Evolutionary conservation across 2,329 filamentous ascomycete genomes (phyloP).

Genomic region (Volutella citrinella): DNA sequence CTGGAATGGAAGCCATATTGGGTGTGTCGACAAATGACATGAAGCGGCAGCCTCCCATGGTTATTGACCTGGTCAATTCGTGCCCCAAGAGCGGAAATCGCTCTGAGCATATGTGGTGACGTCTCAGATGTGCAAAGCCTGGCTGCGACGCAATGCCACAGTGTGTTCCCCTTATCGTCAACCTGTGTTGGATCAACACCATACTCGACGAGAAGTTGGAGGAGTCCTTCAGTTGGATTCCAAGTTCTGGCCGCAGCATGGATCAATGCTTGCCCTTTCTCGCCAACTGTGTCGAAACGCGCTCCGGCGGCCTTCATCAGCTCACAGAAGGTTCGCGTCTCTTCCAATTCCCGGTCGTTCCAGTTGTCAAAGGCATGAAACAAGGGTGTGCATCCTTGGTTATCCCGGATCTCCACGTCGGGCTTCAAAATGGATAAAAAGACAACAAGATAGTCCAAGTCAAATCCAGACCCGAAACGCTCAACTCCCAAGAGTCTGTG

Average conservation of each 20-base stretch:
- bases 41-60: slow-evolving; percentile 1
- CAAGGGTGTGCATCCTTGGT: not conserved
- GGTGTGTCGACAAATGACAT: slow-evolving; percentile 1
- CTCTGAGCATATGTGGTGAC: not conserved
- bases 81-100: slow-evolving; percentile 1
- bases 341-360: too few species aligned
- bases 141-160: slow-evolving; percentile 2
- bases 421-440: too few species aligned
- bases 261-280: too few species aligned
- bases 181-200: slow-evolving; percentile 1
- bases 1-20: not conserved
- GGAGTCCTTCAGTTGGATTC: too few species aligned
- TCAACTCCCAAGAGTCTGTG: too few species aligned
- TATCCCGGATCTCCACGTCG: not conserved
- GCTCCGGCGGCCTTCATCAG: too few species aligned
- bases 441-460: too few species aligned
- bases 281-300: too few species aligned
- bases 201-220: not conserved
- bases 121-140: not conserved
- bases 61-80: slow-evolving; percentile 1
- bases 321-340: too few species aligned
- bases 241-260: too few species aligned
- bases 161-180: slow-evolving; percentile 2
- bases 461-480: too few species aligned
- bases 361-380: slow-evolving; percentile 1